phyloP scores from a whole-genome alignment of 2,329 filamentous ascomycete genomes.

The Lasiodiplodia hormozganensis region DNA sequence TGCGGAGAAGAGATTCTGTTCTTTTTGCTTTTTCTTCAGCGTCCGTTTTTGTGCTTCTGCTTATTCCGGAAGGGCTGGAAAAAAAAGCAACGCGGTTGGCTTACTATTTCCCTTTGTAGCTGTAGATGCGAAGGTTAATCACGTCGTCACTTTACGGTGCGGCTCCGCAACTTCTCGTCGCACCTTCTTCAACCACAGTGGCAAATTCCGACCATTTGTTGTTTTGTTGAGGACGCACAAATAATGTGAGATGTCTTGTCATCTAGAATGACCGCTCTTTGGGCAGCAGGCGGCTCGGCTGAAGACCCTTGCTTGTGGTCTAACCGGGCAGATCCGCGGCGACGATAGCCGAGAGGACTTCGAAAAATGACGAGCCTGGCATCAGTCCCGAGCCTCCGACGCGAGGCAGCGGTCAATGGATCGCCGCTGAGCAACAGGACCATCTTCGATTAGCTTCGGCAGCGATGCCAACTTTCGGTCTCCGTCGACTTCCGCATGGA shows the following conservation, averaged over 20 bases:
- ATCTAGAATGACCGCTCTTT: not conserved
- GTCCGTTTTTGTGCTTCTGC: not conserved
- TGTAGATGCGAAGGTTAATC: not conserved
- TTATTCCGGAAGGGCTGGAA: too few relatives aligned
- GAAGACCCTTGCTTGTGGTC: slow-evolving; percentile 1
- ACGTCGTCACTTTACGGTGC: not conserved
- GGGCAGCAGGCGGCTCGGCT: slow-evolving; percentile 2
- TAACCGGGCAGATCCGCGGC: slow-evolving; percentile 7
- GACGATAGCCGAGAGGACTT: slow-evolving; percentile 11
- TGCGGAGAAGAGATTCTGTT: not conserved
- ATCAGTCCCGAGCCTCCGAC: not conserved
- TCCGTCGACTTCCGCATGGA: too few relatives aligned
- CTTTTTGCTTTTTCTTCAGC: not conserved
- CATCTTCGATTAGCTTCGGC: not conserved
- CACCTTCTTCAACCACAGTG: not conserved
- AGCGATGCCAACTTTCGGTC: too few relatives aligned
- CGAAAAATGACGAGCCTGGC: not conserved
- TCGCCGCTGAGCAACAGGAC: not conserved
- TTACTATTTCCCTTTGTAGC: too few relatives aligned
- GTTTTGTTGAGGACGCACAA: not conserved
- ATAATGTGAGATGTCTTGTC: not conserved
- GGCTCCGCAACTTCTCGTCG: not conserved
- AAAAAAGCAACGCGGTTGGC: not conserved
- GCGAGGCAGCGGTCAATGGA: not conserved
- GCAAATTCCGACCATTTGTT: not conserved